A percentile compares a stretch with the other conserved stretches of the same genome.
phyloP scores from a whole-genome alignment of 2,329 filamentous ascomycete species.

The Rhytidhysteron rufulum region DNA sequence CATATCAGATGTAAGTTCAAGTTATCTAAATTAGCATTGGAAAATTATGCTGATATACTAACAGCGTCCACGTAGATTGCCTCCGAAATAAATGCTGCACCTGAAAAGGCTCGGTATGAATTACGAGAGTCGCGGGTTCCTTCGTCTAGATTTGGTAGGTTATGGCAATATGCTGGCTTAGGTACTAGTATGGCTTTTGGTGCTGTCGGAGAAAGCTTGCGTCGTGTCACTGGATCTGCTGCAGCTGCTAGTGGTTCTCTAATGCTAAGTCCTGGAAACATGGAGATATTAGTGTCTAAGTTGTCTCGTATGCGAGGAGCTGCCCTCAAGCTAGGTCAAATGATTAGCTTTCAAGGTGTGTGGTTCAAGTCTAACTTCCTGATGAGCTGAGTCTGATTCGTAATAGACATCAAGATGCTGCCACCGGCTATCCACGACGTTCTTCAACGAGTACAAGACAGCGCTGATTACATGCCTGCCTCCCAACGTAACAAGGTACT shows the following conservation, averaged over 20 bases:
- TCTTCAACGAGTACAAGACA: slow-evolving; percentile 89
- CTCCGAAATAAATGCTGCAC: slow-evolving; percentile 18
- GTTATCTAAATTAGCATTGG: neutral
- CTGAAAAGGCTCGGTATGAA: slow-evolving; percentile 52
- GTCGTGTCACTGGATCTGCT: slow-evolving; percentile 69
- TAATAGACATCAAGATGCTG: slow-evolving; percentile 83
- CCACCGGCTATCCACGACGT: slow-evolving; percentile 84
- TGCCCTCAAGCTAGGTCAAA: slow-evolving; percentile 93
- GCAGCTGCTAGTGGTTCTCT: slow-evolving; percentile 62
- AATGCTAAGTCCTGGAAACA: slow-evolving; percentile 82
- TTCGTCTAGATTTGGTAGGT: slow-evolving; percentile 75
- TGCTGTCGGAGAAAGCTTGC: slow-evolving; percentile 79
- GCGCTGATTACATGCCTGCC: slow-evolving; percentile 95
- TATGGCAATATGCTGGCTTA: slow-evolving; percentile 94
- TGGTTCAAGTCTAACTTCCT: slow-evolving; percentile 6
- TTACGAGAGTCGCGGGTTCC: slow-evolving; percentile 89
- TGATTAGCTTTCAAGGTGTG: slow-evolving; percentile 86
- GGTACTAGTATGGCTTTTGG: slow-evolving; percentile 95
- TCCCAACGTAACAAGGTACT: slow-evolving; percentile 89
- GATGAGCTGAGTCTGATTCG: slow-evolving; percentile 4
- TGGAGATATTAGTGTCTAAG: slow-evolving; percentile 89
- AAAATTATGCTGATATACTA: slow-evolving; percentile 42
- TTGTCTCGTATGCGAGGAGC: slow-evolving; percentile 95
- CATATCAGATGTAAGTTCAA: slow-evolving; percentile 21
- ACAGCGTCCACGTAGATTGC: slow-evolving; percentile 38